These are phyloP conservation scores for Salix arbutifolia DNA, from an alignment of 345 rosid species.

Conservation along the genomic window DNA sequence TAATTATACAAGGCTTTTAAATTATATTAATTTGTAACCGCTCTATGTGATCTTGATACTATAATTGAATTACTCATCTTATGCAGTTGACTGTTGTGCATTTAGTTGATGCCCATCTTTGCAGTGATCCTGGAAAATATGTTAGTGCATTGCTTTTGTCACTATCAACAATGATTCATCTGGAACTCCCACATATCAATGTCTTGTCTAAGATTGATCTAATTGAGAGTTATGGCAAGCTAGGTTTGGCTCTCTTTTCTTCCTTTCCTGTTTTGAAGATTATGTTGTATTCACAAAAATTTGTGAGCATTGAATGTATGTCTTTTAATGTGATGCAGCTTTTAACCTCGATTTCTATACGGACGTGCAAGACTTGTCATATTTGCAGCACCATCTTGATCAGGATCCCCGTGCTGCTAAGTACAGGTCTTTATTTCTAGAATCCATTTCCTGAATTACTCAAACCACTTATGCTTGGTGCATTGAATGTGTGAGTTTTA, in stretches of 20 bases:
- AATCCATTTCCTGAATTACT: not conserved
- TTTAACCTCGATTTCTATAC: slow-evolving; percentile 82
- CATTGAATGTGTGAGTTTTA: not conserved
- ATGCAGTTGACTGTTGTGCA: slow-evolving; percentile 84
- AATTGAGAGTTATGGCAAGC: slow-evolving; percentile 83
- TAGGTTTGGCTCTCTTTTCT: slow-evolving; percentile 39
- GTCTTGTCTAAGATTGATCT: slow-evolving; percentile 92
- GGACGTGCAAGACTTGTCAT: slow-evolving; percentile 84
- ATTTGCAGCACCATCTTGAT: slow-evolving; percentile 55
- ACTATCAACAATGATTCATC: slow-evolving; percentile 82
- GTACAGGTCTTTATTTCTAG: slow-evolving; percentile 52
- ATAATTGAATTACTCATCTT: slow-evolving; percentile 20
- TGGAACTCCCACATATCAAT: slow-evolving; percentile 89
- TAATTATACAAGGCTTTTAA: not conserved
- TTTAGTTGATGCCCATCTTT: slow-evolving; percentile 80
- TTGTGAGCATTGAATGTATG: not conserved
- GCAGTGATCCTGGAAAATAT: slow-evolving; percentile 83
- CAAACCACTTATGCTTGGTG: not conserved
- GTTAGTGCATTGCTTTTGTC: slow-evolving; percentile 79
- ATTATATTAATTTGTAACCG: not conserved
- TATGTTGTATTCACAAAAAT: not conserved
- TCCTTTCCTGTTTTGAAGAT: not conserved
- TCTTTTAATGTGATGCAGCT: slow-evolving; percentile 44
- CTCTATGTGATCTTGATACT: not conserved
- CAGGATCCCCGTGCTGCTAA: slow-evolving; percentile 86